Base-by-base conservation (phyloP, 2,329 filamentous ascomycete genomes). In the Cadophora malorum region DNA sequence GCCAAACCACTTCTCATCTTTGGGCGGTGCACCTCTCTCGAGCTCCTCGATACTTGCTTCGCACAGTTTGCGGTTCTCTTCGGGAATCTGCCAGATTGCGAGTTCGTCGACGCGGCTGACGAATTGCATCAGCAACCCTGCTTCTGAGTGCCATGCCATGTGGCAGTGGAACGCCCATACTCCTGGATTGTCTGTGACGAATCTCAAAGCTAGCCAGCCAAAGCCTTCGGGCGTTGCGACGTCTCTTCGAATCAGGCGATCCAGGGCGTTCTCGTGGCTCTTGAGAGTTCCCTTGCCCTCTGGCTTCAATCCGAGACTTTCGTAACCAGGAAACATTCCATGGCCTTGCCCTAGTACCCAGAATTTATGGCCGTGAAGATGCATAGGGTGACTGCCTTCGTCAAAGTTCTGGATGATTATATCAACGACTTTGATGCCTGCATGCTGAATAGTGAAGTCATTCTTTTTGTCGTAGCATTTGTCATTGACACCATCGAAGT, bases 391-490 rank as follows among this genome's bases (percentile, higher is more conserved):
- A 9, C 88, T 89, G 52, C 92, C 81, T 68, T 84, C 77, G 73
- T 95, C 92, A 55, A 88, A 83, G 75, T 94, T 95, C 81, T 94
- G 92, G n/a, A 95, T 81, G 21, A 93, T 80, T 62, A 95, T 84
- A 76, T 94, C 88, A 33, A 94, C 86, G n/a, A 92, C 83, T 68
- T 89, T 79, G 33, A 81, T 72, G 23, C 75, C 82, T 66, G 85
- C 86, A 70, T 90, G 86, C 33, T 88, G 82, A 14, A 96, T 84
- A 3, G 96, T 83, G 73, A 93, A 85, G 70, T 83, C 81, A 59
- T 79, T 76, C 61, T 72, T 72, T 1, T 71, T 63, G 68, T 82
- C 76, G 67, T 83, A 84, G 1, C 84, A 80, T 52, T 83, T 82
- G 3, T 82, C 82, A 75, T 88, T 85, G 14, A 82, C 78, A 25